phyloP scores from a whole-genome alignment of 768 basidiomycete species.

The Termitomyces sp. region DNA sequence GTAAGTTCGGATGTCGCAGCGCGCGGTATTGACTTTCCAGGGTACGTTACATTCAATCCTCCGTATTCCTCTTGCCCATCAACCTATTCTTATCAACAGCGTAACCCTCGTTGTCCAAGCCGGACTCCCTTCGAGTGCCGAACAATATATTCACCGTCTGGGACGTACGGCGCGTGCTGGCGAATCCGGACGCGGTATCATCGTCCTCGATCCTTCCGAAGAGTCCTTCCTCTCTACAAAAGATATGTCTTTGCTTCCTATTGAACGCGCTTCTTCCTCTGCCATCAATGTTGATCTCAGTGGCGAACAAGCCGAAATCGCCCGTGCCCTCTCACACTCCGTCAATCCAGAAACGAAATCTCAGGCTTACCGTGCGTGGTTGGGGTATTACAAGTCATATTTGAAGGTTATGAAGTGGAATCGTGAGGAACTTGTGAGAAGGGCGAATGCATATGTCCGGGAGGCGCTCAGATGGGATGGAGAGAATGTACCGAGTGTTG shows the following conservation, averaged over 20 bases:
- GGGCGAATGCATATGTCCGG: slow-evolving; percentile 31
- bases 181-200: slow-evolving; percentile 49
- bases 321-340: slow-evolving; percentile 17
- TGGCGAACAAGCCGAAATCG: slow-evolving; percentile 12
- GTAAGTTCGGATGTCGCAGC: slow-evolving; percentile 21
- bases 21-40: too few species aligned
- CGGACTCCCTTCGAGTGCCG: slow-evolving; percentile 61
- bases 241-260: slow-evolving; percentile 33
- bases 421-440: slow-evolving; percentile 31
- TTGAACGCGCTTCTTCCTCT: slow-evolving; percentile 26
- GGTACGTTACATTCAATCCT: too few species aligned
- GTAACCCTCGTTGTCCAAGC: slow-evolving; percentile 15
- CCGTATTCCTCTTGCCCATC: too few species aligned
- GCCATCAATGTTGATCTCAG: slow-evolving; percentile 14
- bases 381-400: slow-evolving; percentile 51
- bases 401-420: slow-evolving; percentile 32
- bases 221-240: slow-evolving; percentile 37
- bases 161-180: slow-evolving; percentile 78
- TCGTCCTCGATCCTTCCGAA: slow-evolving; percentile 51
- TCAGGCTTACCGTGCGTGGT: slow-evolving; percentile 47
- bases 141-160: slow-evolving; percentile 77
- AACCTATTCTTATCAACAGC: too few species aligned
- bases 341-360: slow-evolving; percentile 37
- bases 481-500: slow-evolving; percentile 27
- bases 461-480: slow-evolving; percentile 29